phyloP scores from a whole-genome alignment of 2,329 filamentous ascomycete genomes.

The Colletotrichum sp. region DNA sequence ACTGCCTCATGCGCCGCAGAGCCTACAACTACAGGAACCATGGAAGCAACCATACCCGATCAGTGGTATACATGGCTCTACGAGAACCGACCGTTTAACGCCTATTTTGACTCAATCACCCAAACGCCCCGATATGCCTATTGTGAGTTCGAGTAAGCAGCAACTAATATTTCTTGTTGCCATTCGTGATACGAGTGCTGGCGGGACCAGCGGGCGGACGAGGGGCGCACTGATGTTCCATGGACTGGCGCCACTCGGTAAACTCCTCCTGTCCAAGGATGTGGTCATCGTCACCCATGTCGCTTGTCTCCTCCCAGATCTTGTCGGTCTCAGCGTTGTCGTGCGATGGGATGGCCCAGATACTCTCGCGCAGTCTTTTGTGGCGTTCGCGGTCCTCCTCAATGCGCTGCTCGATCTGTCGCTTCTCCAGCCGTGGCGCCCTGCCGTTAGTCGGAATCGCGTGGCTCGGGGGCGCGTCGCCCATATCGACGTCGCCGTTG shows the following conservation, averaged over 20 bases:
- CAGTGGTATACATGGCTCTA: not conserved
- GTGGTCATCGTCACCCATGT: constrained; percentile 87
- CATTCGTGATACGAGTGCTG: constrained; percentile 11
- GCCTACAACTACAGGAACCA: not conserved
- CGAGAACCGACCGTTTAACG: not conserved
- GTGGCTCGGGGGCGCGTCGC: constrained; percentile 46
- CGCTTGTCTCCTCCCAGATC: constrained; percentile 87
- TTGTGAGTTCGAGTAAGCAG: not conserved
- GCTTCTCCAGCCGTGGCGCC: constrained; percentile 69
- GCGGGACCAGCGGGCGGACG: constrained; percentile 15
- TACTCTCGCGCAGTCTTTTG: constrained; percentile 88
- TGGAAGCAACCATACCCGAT: not conserved
- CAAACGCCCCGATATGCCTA: constrained; percentile 4
- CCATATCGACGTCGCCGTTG: constrained; percentile 43
- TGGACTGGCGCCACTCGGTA: constrained; percentile 45
- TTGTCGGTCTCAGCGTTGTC: constrained; percentile 75
- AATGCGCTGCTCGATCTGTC: constrained; percentile 92
- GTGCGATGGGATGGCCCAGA: constrained; percentile 82
- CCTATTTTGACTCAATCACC: not conserved
- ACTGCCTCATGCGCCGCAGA: not conserved
- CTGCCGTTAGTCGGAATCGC: constrained; percentile 40
- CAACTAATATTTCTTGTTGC: constrained; percentile 8
- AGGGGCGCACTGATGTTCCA: constrained; percentile 15
- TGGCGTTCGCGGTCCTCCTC: constrained; percentile 96
- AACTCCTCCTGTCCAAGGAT: constrained; percentile 77